A percentile compares a stretch with the other conserved stretches of the same genome.
These are phyloP conservation scores for Leishmania major DNA, from an alignment of 208 protist genomes.

Conservation along the genomic window DNA sequence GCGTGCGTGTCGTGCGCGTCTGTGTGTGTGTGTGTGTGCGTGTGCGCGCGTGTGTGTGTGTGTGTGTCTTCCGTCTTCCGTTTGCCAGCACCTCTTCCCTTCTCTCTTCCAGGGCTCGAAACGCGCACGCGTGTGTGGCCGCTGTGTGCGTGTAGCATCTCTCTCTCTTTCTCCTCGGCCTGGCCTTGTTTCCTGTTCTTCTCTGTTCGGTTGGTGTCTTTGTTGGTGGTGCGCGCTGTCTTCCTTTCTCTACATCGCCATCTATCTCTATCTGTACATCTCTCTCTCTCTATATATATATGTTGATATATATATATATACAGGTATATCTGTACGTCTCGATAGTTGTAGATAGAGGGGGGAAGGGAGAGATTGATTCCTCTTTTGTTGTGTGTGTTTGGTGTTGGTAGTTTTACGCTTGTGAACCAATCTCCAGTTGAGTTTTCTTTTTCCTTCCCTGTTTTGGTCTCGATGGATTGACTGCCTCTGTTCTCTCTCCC, in stretches of 20 bases:
- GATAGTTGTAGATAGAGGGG: not conserved
- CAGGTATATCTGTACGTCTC: not conserved
- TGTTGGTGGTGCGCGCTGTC: not conserved
- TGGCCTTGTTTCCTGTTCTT: not conserved
- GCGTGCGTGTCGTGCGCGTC: not conserved
- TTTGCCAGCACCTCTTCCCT: not conserved
- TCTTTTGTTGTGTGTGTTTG: not conserved
- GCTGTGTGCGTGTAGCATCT: not conserved
- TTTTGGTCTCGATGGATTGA: not conserved
- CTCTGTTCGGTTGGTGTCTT: not conserved
- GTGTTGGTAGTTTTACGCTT: too few species aligned
- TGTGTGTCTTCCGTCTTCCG: conserved; percentile 7
- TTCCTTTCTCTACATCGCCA: not conserved
- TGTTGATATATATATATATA: too few species aligned
- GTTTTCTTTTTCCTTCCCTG: not conserved
- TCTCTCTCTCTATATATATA: too few species aligned
- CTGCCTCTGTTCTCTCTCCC: not conserved
- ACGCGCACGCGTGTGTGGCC: not conserved
- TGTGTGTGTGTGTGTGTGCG: conserved; percentile 2
- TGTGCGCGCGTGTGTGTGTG: not conserved
- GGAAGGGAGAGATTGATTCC: not conserved
- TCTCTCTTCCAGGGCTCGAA: too few species aligned
- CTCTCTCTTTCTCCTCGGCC: not conserved
- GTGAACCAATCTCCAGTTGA: too few species aligned
- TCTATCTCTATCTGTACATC: too few species aligned